Percentiles rank a stretch among this genome's conserved stretches.
Conservation (phyloP, 495 filamentous ascomycete genomes). For the Mytilinidion resinicola region DNA sequence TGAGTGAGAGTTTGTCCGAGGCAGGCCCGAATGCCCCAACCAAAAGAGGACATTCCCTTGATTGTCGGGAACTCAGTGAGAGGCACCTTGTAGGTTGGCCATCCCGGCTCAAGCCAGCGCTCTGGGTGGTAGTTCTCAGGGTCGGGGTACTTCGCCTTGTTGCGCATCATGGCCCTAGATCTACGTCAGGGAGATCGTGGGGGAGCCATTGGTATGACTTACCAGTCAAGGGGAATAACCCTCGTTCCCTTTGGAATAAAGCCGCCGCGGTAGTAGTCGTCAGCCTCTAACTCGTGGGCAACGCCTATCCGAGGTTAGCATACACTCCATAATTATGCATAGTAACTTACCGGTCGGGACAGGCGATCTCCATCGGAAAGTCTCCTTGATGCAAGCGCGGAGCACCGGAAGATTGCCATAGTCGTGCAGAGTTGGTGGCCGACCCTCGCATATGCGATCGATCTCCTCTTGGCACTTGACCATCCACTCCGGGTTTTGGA, state of each 20-base stretch:
- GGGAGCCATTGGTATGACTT: neutral
- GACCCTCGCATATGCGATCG: conserved; percentile 23
- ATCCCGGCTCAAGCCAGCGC: conserved; percentile 33
- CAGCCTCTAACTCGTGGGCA: conserved; percentile 25
- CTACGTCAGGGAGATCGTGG: neutral
- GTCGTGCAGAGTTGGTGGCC: conserved; percentile 25
- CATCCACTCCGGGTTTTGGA: conserved; percentile 30
- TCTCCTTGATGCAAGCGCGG: conserved; percentile 29
- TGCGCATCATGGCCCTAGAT: conserved; percentile 28
- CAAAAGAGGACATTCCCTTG: conserved; percentile 30
- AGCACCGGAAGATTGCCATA: conserved; percentile 22
- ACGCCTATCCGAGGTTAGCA: conserved; percentile 12
- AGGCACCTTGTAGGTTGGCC: conserved; percentile 28
- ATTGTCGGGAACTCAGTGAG: conserved; percentile 29
- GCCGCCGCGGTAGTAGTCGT: conserved; percentile 33
- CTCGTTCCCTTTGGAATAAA: conserved; percentile 33
- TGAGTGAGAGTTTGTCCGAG: conserved; percentile 30
- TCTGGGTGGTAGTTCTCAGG: conserved; percentile 35
- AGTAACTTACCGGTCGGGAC: conserved; percentile 21
- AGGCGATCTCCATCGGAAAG: conserved; percentile 26
- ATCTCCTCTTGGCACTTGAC: conserved; percentile 29
- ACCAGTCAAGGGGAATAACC: conserved; percentile 27
- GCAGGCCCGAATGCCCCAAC: conserved; percentile 34
- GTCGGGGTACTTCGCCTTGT: conserved; percentile 34
- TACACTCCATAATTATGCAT: neutral